phyloP scores from a whole-genome alignment of 108 stramenopile genomes.

The Nannochloropsis salina region DNA sequence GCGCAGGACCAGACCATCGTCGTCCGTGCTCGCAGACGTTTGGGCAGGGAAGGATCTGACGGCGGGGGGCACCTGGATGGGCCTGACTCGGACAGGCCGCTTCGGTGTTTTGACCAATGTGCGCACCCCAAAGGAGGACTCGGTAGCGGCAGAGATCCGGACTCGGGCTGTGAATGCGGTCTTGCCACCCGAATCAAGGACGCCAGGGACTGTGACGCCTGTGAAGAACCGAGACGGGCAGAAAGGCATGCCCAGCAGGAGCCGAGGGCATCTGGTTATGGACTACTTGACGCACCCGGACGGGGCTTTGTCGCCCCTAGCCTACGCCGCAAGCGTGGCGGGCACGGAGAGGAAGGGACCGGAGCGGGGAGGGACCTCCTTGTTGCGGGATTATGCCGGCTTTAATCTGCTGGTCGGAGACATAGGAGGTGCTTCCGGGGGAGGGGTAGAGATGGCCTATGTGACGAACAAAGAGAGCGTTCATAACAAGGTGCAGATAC shows the following conservation, averaged over 20 bases:
- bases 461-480: neutral
- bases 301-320: neutral
- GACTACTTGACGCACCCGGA: neutral
- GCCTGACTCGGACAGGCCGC: neutral
- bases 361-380: neutral
- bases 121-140: neutral
- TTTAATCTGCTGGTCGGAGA: neutral
- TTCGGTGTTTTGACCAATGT: neutral
- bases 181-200: no score
- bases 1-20: no score
- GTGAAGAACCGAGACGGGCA: neutral
- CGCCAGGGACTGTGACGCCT: no score
- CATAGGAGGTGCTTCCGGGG: neutral
- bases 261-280: slow-evolving; percentile 11
- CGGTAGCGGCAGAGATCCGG: neutral
- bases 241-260: neutral
- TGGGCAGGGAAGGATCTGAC: neutral
- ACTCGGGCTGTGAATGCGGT: no score
- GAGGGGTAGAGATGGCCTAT: neutral
- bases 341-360: neutral
- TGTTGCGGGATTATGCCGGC: neutral
- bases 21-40: neutral
- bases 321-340: neutral
- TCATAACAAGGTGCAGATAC: neutral
- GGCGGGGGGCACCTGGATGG: neutral